Evolutionary conservation across 2,329 filamentous ascomycete genomes (phyloP).

Genomic region (Penicillium capsulatum): DNA sequence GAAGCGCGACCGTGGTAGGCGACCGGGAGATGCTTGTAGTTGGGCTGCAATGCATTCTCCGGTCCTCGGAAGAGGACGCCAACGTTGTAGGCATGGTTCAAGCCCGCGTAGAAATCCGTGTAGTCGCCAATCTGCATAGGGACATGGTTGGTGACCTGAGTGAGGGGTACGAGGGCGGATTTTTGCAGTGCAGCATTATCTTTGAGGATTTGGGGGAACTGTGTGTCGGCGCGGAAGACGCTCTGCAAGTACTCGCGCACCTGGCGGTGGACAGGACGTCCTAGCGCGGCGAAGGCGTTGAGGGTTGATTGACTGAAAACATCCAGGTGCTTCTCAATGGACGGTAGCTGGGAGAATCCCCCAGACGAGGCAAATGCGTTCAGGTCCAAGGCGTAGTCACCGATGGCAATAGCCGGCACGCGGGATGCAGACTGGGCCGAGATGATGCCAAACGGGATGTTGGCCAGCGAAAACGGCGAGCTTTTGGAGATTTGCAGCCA

Average conservation of each 20-base stretch:
- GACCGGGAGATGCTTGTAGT: conserved; percentile 76
- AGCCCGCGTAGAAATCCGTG: conserved; percentile 78
- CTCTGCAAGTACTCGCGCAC: conserved; percentile 66
- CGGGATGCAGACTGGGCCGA: conserved; percentile 54
- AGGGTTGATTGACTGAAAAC: conserved; percentile 64
- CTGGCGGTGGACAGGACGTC: conserved; percentile 62
- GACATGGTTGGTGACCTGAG: conserved; percentile 61
- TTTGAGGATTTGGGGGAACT: conserved; percentile 58
- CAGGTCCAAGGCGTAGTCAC: conserved; percentile 67
- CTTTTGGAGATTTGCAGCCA: conserved; percentile 58
- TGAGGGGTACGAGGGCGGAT: conserved; percentile 56
- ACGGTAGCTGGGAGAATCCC: conserved; percentile 57
- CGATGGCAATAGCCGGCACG: conserved; percentile 67
- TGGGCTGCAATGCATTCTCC: conserved; percentile 69
- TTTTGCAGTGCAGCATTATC: conserved; percentile 57
- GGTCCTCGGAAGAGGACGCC: conserved; percentile 69
- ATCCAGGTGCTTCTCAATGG: conserved; percentile 53
- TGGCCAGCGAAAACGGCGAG: conserved; percentile 70
- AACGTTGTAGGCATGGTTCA: conserved; percentile 71
- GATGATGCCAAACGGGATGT: conserved; percentile 81
- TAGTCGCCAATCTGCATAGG: conserved; percentile 79
- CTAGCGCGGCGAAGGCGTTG: conserved; percentile 70
- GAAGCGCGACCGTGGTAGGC: conserved; percentile 77
- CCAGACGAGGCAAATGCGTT: conserved; percentile 55
- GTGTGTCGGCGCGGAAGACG: conserved; percentile 58